A percentile compares a stretch with the other conserved stretches of the same genome.
These are phyloP conservation scores for Inga leiocalycina DNA, from an alignment of 306 rosid species.

Conservation along the genomic window DNA sequence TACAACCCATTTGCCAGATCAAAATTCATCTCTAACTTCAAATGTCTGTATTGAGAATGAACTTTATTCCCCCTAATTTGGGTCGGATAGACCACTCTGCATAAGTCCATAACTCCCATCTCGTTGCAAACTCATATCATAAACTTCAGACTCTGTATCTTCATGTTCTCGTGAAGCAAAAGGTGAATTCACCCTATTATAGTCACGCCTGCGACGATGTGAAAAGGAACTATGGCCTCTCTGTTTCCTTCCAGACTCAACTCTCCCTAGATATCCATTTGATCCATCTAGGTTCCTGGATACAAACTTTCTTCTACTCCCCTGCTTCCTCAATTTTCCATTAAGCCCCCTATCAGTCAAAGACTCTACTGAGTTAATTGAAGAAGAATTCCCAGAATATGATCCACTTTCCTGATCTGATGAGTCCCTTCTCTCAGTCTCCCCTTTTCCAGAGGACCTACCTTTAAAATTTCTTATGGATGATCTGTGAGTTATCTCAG, in stretches of 20 bases:
- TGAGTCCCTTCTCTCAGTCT: constrained; percentile 22
- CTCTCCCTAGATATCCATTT: constrained; percentile 40
- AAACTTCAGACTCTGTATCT: constrained; percentile 53
- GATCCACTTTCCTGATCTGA: constrained; percentile 14
- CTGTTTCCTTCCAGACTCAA: constrained; percentile 46
- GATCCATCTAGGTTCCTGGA: constrained; percentile 43
- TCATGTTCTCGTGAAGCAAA: constrained; percentile 37
- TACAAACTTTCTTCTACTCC: constrained; percentile 38
- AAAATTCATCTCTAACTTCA: constrained; percentile 11
- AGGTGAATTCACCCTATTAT: constrained; percentile 23
- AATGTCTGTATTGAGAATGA: constrained; percentile 17
- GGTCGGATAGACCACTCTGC: constrained; percentile 38
- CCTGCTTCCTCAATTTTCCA: constrained; percentile 44
- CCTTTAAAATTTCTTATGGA: constrained; percentile 25
- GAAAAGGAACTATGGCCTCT: constrained; percentile 33
- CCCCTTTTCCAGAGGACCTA: constrained; percentile 32
- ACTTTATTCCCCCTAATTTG: constrained; percentile 7
- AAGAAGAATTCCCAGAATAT: constrained; percentile 36
- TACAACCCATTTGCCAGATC: constrained; percentile 17
- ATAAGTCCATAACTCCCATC: constrained; percentile 69
- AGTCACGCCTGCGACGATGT: constrained; percentile 29
- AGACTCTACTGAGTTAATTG: constrained; percentile 15
- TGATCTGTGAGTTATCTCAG: constrained; percentile 20
- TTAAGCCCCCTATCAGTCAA: constrained; percentile 12
- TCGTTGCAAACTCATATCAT: constrained; percentile 72